phyloP scores from a whole-genome alignment of 176 grass and related monocot genomes.

The Canna indica region DNA sequence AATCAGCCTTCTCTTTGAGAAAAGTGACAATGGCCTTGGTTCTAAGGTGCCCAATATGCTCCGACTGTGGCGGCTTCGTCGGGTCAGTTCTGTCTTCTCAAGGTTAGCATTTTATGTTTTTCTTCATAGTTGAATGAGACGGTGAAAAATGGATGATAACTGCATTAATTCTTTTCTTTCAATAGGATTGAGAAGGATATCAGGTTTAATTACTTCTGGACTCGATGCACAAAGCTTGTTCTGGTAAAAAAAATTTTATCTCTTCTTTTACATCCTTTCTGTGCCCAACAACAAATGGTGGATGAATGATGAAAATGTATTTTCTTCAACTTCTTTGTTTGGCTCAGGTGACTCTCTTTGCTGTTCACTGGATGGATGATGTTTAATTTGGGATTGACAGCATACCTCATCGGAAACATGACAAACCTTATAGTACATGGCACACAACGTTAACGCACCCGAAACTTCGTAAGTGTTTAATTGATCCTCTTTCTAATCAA shows the following conservation, averaged over 20 bases:
- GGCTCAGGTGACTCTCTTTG: slow-evolving; percentile 71
- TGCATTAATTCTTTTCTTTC: slow-evolving; percentile 23
- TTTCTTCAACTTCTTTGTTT: background rate
- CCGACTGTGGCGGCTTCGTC: slow-evolving; percentile 8
- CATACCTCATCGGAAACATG: slow-evolving; percentile 91
- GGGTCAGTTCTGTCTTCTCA: slow-evolving; percentile 43
- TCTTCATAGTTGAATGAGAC: slow-evolving; percentile 10
- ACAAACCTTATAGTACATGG: slow-evolving; percentile 79
- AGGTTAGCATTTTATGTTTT: slow-evolving; percentile 39
- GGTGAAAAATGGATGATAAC: slow-evolving; percentile 23
- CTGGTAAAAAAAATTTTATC: slow-evolving; percentile 38
- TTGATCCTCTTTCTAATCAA: background rate
- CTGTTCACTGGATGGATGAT: slow-evolving; percentile 69
- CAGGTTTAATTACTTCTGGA: slow-evolving; percentile 76
- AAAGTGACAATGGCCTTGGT: background rate
- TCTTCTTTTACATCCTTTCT: slow-evolving; percentile 7
- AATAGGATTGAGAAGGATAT: slow-evolving; percentile 84
- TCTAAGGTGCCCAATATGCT: slow-evolving; percentile 6
- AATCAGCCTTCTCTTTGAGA: background rate
- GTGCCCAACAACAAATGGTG: background rate
- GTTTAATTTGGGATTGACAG: slow-evolving; percentile 68
- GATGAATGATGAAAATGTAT: background rate
- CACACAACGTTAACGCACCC: slow-evolving; percentile 61
- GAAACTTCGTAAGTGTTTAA: slow-evolving; percentile 56
- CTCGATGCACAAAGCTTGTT: slow-evolving; percentile 68